These are phyloP conservation scores for Globisporangium paddicum DNA, from an alignment of 352 stramenopile genomes.

Conservation along the genomic window DNA sequence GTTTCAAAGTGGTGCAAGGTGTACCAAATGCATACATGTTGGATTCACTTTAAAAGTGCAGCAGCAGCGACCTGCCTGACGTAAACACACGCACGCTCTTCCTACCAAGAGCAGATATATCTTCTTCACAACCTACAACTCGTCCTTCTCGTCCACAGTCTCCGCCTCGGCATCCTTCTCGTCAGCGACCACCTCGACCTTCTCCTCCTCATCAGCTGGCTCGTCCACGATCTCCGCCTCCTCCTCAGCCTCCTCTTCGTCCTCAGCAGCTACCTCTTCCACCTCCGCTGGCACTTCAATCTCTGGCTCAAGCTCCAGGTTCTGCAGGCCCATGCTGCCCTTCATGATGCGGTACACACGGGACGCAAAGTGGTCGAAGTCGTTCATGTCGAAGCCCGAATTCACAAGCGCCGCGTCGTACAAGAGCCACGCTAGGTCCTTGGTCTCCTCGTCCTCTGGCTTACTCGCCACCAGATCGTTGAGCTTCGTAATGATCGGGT, in stretches of 20 bases:
- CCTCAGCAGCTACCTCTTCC: conserved; percentile 36
- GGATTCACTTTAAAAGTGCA: too few species aligned
- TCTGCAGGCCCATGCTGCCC: conserved; percentile 88
- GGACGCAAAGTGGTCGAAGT: conserved; percentile 90
- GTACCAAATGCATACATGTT: too few species aligned
- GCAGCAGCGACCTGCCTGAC: not conserved
- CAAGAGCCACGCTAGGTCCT: conserved; percentile 95
- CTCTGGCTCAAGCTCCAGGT: conserved; percentile 91
- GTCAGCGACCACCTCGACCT: conserved; percentile 46
- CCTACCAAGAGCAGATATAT: not conserved
- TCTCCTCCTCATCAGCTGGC: conserved; percentile 23
- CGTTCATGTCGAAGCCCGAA: conserved; percentile 95
- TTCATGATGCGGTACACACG: conserved; percentile 95
- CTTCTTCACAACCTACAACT: conserved; percentile 37
- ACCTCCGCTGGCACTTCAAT: conserved; percentile 91
- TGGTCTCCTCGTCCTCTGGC: conserved; percentile 78
- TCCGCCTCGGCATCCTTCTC: conserved; percentile 20
- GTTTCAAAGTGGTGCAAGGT: too few species aligned
- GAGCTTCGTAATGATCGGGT: conserved; percentile 97
- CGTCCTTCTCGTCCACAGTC: conserved; percentile 49
- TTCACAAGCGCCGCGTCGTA: conserved; percentile 98
- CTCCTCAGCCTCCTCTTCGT: conserved; percentile 50
- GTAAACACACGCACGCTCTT: not conserved
- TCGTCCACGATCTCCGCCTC: conserved; percentile 29
- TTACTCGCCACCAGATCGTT: conserved; percentile 70